Conservation (phyloP, 306 rosid genomes). For the Oxytropis ochrocephala region DNA sequence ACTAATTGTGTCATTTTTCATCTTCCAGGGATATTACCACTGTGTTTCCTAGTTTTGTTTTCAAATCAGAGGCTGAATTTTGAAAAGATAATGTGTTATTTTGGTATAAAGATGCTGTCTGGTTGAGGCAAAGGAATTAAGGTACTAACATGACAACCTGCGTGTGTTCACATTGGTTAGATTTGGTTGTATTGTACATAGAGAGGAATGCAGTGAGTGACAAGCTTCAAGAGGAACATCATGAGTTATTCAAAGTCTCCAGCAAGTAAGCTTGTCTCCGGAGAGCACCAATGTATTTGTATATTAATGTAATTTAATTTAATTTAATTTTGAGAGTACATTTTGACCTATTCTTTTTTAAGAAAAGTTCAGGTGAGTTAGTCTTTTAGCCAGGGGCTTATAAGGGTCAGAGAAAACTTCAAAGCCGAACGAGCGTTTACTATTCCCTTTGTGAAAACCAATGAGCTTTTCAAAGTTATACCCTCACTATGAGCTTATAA, state of each 20-base stretch:
- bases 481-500: no score
- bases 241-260: neutral
- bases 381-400: no score
- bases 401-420: no score
- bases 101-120: neutral
- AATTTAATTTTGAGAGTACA: no score
- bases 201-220: neutral
- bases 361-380: no score
- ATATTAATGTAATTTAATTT: neutral
- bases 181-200: neutral
- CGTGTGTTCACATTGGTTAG: neutral
- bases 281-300: neutral
- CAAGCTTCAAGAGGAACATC: neutral
- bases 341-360: no score
- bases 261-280: neutral
- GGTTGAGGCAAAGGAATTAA: neutral
- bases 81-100: conserved; percentile 2
- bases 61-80: conserved; percentile 39
- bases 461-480: no score
- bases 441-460: no score
- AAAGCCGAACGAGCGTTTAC: no score
- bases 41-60: conserved; percentile 52
- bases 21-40: conserved; percentile 51
- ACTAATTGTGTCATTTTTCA: neutral
- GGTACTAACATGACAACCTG: neutral